Conservation (phyloP, 306 rosid species). For the Dryas octopetala region DNA sequence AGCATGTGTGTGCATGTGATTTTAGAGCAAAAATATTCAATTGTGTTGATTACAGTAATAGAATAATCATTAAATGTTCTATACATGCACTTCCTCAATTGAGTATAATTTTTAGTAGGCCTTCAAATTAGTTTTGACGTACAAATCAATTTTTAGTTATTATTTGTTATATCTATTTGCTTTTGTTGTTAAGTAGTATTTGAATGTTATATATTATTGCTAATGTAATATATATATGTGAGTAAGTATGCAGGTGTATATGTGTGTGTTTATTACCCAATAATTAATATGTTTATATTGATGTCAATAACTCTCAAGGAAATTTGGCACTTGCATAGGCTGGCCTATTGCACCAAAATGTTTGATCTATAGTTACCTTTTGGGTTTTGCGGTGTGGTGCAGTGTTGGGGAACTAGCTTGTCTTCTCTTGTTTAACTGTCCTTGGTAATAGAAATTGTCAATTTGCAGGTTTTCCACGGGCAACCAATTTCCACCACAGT, state of each 20-base stretch:
- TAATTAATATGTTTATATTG: too few species aligned
- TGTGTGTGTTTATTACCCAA: background rate
- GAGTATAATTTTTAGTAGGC: too few species aligned
- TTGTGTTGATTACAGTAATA: background rate
- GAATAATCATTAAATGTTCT: background rate
- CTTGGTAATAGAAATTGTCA: constrained; percentile 16
- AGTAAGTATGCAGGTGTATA: background rate
- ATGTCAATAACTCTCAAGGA: too few species aligned
- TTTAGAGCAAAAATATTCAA: background rate
- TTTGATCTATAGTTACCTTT: background rate
- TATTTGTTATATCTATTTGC: too few species aligned
- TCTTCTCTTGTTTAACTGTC: background rate
- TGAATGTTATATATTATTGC: background rate
- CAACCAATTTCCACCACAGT: constrained; percentile 65
- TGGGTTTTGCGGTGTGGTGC: background rate
- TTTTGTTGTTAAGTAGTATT: background rate
- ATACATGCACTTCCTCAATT: too few species aligned
- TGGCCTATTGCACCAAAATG: constrained; percentile 2
- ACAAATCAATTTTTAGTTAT: too few species aligned
- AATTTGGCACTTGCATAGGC: background rate
- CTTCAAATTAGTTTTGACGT: too few species aligned
- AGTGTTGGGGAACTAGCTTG: background rate
- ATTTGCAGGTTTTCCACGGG: constrained; percentile 75
- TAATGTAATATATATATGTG: background rate
- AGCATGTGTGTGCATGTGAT: constrained; percentile 9